These are phyloP conservation scores for Bauhinia variegata DNA, from an alignment of 306 rosid genomes.

Conservation along the genomic window DNA sequence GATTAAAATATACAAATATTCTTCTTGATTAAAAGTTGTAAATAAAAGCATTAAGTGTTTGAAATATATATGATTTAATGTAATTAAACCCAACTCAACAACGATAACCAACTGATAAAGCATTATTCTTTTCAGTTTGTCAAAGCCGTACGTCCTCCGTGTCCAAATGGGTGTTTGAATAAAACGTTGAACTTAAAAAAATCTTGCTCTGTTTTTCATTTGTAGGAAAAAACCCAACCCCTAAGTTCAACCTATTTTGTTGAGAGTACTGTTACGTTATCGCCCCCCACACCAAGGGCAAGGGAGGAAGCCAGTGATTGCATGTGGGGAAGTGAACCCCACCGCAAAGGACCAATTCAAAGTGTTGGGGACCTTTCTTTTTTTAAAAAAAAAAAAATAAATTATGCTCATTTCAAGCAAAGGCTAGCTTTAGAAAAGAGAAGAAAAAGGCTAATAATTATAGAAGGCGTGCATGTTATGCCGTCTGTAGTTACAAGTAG, in stretches of 20 bases:
- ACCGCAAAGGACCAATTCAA: constrained; percentile 42
- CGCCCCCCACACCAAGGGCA: not conserved
- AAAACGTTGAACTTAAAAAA: constrained; percentile 18
- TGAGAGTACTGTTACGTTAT: no score
- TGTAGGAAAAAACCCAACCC: constrained; percentile 32
- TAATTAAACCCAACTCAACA: no score
- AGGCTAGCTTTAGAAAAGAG: constrained; percentile 36
- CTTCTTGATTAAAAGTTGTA: no score
- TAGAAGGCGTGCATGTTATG: constrained; percentile 49
- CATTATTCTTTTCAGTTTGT: constrained; percentile 29
- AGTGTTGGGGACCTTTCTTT: constrained; percentile 60
- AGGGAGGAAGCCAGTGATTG: constrained; percentile 43
- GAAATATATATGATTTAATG: no score
- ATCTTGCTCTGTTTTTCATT: not conserved
- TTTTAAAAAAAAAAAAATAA: no score
- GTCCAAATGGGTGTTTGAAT: constrained; percentile 33
- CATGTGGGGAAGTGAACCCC: constrained; percentile 44
- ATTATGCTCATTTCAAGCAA: not conserved
- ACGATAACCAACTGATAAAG: constrained; percentile 8
- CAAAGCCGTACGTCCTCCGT: constrained; percentile 35
- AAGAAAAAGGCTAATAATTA: constrained; percentile 36
- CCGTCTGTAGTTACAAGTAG: constrained; percentile 27
- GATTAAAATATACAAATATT: no score
- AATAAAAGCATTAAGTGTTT: no score
- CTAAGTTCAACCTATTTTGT: constrained; percentile 14